Evolutionary conservation across 768 basidiomycete genomes (phyloP), one percentile per base, ranked within the genome.

Genomic region (Strobilomyces confusus): DNA sequence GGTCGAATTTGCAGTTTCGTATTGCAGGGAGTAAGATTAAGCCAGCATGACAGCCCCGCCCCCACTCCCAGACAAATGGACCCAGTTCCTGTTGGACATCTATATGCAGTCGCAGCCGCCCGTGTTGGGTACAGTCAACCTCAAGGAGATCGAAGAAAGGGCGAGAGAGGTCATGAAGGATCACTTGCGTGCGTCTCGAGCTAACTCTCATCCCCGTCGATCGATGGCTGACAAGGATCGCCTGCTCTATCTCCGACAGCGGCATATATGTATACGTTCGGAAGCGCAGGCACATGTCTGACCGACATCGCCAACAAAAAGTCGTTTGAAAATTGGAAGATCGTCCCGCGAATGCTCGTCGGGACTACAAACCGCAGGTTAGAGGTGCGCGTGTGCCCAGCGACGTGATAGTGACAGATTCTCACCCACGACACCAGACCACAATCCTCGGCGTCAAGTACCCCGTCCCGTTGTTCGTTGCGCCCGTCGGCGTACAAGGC

Each of bases 331-430:
- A 81, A 75, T 50, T 92, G 79, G 75, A 80, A 79, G 33, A 87
- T 95, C 64, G 73, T 93, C n/a, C 90, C 90, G 3, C 80, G 85
- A 7, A 89, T 91, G 88, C 78, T 92, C 30, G 75, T 81, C 19
- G 73, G 83, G 56, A 79, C 79, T 0, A 81, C 81, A 5, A 65
- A 70, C 19, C 79, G 88, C 20, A 80, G 66, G 44, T 64, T 92
- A 29, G 79, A 86, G 59, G 89, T 86, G 60, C 47, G 74, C 54
- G 3, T 43, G 17, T 17, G 11, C 23, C n/a, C 8, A 19, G 23
- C 17, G 25, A 3, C 11, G 6, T 13, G 34, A 20, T 22, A 29
- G 6, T 13, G 34, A 20, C 25, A 29, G 12, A n/a, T 3, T 11
- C 29, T 6, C 9, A 15, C 45, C 49, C 36, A 49, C 5, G 25